Base-by-base conservation (phyloP, 2,329 filamentous ascomycete species). In the Talaromyces sp. region DNA sequence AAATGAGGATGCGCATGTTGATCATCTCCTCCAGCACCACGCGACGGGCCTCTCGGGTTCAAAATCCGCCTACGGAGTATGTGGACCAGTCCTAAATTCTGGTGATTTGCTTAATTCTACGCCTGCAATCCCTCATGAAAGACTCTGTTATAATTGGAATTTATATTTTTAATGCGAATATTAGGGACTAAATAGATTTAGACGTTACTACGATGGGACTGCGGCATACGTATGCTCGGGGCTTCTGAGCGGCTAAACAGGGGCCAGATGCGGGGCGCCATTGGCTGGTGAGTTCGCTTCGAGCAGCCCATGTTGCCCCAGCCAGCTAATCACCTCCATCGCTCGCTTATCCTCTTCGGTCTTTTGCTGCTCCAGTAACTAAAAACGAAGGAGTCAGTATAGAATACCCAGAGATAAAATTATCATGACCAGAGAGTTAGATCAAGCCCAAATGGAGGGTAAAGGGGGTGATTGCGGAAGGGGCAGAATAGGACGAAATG, bases 291-390 rank as follows among this genome's bases (percentile, higher is more conserved):
- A 14, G 44, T 33, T 47, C 32, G 32, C 30, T 46, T 46, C 69
- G 17, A 78, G 65, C 36, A 73, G 39, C 29, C 75, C 74, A 42
- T 70, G 68, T 39, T 76, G 69, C 1, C 76, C 76, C 7, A 79
- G 60, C 66, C 66, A 73, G 47, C 64, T 56, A 51, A 79, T 77
- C 37, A 70, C 71, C 55, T 72, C 67, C 70, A 78, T 74, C 10
- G 73, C 66, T 37, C 66, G 70, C 41, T 67, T 71, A 49, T 74
- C 65, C 32, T 75, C 72, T 27, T 78, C 75, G 50, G 74, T 70
- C 47, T 70, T 69, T 60, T 78, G 72, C 44, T 70, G 72, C 30
- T 70, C 72, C 37, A 78, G 59, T 50, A 79, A 69, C 72, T 76
- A 47, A 20, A 10, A 16, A 36, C 3, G 14, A 39, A 27, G 3